Conservation (phyloP, 371 early-diverging fungal species). For the Lichtheimia hyalospora region DNA sequence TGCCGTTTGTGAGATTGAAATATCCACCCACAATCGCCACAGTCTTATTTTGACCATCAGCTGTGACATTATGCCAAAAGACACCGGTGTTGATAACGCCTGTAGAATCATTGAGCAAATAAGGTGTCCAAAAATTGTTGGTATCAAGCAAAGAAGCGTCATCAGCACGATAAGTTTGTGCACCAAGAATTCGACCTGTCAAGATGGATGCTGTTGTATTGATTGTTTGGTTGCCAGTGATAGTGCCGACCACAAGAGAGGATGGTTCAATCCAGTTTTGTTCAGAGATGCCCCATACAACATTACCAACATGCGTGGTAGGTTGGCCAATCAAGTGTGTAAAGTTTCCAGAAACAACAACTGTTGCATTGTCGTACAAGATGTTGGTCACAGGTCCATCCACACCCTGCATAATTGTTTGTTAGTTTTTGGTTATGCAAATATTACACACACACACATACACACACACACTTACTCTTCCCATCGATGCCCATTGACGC, state of each 20-base stretch:
- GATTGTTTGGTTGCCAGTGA: constrained; percentile 7
- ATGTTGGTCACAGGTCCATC: constrained; percentile 29
- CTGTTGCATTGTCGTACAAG: constrained; percentile 12
- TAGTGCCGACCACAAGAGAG: constrained; percentile 21
- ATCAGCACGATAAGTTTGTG: constrained; percentile 36
- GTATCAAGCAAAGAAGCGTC: constrained; percentile 8
- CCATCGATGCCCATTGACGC: constrained; percentile 26
- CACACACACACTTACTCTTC: constrained; percentile 20
- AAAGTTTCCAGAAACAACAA: constrained; percentile 36
- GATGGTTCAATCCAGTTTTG: constrained; percentile 21
- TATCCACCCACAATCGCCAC: constrained; percentile 31
- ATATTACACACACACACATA: neutral
- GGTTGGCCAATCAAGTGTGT: constrained; percentile 6
- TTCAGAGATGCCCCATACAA: constrained; percentile 14
- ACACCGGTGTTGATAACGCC: constrained; percentile 27
- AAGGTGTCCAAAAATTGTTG: constrained; percentile 10
- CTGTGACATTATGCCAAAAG: constrained; percentile 31
- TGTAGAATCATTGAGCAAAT: constrained; percentile 10
- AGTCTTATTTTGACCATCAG: constrained; percentile 12
- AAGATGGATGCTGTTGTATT: constrained; percentile 5
- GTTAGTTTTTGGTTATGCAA: neutral
- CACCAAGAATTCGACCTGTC: constrained; percentile 26
- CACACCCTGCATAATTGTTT: constrained; percentile 24
- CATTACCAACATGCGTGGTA: constrained; percentile 17
- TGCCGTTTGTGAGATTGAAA: constrained; percentile 22